These are phyloP conservation scores for Cryphonectria parasitica DNA, from an alignment of 2,329 filamentous ascomycete species.

Conservation along the genomic window DNA sequence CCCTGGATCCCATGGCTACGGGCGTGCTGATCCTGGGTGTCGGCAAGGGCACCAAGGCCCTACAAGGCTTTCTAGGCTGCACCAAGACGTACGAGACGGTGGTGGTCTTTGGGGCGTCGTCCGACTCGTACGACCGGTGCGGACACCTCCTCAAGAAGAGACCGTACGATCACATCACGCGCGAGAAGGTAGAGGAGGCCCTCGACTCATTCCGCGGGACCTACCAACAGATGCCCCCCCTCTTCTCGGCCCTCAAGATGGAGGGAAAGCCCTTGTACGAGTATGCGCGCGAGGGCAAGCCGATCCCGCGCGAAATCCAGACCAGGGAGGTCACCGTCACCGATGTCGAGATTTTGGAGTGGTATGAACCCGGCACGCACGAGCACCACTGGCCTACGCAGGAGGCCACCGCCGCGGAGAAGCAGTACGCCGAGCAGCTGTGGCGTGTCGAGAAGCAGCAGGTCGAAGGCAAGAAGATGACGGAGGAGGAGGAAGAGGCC, in stretches of 20 bases:
- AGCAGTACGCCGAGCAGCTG: constrained; percentile 73
- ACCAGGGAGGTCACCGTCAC: constrained; percentile 77
- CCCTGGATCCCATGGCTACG: constrained; percentile 90
- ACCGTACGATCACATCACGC: constrained; percentile 80
- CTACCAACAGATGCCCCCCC: constrained; percentile 85
- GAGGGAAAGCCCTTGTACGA: constrained; percentile 95
- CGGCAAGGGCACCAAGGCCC: constrained; percentile 82
- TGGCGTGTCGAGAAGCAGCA: constrained; percentile 65
- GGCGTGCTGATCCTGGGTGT: constrained; percentile 90
- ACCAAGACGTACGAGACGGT: constrained; percentile 93
- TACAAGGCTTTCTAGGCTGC: constrained; percentile 80
- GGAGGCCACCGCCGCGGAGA: constrained; percentile 76
- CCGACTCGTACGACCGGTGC: constrained; percentile 86
- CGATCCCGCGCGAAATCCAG: constrained; percentile 83
- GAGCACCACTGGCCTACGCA: constrained; percentile 77
- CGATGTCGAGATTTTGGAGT: constrained; percentile 81
- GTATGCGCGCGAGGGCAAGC: constrained; percentile 87
- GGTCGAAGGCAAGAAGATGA: constrained; percentile 52
- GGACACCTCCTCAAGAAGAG: constrained; percentile 81
- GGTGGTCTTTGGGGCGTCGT: constrained; percentile 87
- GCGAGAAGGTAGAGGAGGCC: constrained; percentile 75
- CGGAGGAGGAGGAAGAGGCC: constrained; percentile 58
- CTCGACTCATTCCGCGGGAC: constrained; percentile 77
- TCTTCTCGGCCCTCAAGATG: constrained; percentile 92
- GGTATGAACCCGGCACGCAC: constrained; percentile 81